phyloP scores from a whole-genome alignment of 1,284 basidiomycete species.

The Leccinum ponderosum region DNA sequence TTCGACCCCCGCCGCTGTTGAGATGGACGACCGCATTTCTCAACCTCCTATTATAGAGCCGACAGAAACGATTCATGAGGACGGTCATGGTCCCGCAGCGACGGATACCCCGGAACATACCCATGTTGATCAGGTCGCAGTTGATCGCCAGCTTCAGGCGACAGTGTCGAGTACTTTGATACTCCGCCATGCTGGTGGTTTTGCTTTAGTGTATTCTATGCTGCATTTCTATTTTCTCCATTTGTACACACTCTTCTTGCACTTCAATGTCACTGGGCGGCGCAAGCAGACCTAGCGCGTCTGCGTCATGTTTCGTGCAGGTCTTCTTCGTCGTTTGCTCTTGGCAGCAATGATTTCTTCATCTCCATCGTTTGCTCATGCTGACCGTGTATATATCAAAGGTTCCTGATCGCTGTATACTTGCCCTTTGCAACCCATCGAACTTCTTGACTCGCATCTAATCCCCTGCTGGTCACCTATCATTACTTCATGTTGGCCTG shows the following conservation, averaged over 20 bases:
- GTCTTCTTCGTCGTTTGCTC: conserved; percentile 5
- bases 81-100: conserved; percentile 15
- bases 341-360: conserved; percentile 4
- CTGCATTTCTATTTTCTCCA: conserved; percentile 51
- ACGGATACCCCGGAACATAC: conserved; percentile 25
- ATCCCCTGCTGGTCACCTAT: conserved; percentile 27
- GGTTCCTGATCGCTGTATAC: conserved; percentile 31
- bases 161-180: conserved; percentile 31
- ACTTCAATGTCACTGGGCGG: conserved; percentile 34
- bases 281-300: conserved; percentile 29
- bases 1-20: conserved; percentile 18
- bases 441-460: conserved; percentile 34
- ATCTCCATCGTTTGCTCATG: conserved; percentile 13
- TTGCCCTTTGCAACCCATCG: conserved; percentile 12
- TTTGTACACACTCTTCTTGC: conserved; percentile 50
- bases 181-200: conserved; percentile 42
- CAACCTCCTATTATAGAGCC: conserved; percentile 25
- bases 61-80: conserved; percentile 17
- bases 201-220: conserved; percentile 45
- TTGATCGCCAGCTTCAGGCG: conserved; percentile 21
- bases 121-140: conserved; percentile 16
- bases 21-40: conserved; percentile 18
- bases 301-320: not conserved
- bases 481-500: conserved; percentile 12
- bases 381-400: conserved; percentile 34